Percentiles rank a stretch among this genome's conserved stretches.
These are phyloP conservation scores for Ceratopteris richardii DNA, from an alignment of 75 land plant genomes.

Conservation along the genomic window DNA sequence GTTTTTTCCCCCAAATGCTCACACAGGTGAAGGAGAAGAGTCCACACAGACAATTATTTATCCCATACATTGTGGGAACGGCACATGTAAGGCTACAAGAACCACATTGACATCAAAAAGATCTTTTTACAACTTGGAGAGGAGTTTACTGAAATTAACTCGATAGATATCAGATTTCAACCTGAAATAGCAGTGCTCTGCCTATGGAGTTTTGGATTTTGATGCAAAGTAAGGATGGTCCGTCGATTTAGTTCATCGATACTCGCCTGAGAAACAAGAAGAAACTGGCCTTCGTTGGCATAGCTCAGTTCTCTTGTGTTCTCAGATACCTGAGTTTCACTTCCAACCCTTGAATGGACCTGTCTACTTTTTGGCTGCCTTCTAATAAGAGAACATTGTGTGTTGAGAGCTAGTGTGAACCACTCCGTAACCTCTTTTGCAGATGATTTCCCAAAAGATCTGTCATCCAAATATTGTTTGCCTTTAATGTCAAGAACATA, in stretches of 20 bases:
- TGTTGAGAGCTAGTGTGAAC: slow-evolving; percentile 66
- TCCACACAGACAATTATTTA: no score
- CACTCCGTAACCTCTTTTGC: slow-evolving; percentile 53
- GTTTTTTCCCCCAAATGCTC: no score
- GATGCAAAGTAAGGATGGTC: neutral
- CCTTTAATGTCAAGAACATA: no score
- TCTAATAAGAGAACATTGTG: slow-evolving; percentile 55
- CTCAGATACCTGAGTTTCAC: neutral
- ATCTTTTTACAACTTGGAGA: no score
- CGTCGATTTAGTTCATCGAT: slow-evolving; percentile 59
- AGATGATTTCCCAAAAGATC: slow-evolving; percentile 49
- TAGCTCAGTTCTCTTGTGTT: slow-evolving; percentile 25
- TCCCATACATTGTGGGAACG: no score
- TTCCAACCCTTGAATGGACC: slow-evolving; percentile 28
- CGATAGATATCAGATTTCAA: no score
- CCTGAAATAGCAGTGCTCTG: no score
- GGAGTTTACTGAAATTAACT: no score
- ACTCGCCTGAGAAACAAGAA: slow-evolving; percentile 74
- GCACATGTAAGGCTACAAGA: no score
- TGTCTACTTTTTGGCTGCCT: slow-evolving; percentile 15
- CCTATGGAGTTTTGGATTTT: neutral
- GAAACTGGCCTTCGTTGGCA: slow-evolving; percentile 81
- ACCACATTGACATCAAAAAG: no score
- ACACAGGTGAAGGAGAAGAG: no score
- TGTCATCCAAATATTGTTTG: slow-evolving; percentile 12